Evolutionary conservation across 225 moss, liverwort and hornwort genomes (phyloP), one percentile per base, ranked within the genome.

Genomic region (Ulota crispa): DNA sequence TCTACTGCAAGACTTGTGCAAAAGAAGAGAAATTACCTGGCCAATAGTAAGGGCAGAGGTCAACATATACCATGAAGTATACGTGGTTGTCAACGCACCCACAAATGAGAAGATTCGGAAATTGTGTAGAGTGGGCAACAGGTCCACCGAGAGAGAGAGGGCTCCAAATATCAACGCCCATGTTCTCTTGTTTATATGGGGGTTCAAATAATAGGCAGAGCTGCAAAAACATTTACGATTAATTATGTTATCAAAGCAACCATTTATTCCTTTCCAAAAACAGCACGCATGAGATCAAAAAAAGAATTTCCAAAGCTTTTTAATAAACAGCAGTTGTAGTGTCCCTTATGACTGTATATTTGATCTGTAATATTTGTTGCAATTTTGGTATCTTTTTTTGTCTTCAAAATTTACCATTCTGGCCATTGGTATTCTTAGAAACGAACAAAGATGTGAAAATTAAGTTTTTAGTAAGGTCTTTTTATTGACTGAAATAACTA

Each of bases 31-130:
- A 37, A 9, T 47, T 81, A 92, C 92, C 90, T 90, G 88, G 31
- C 92, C 92, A n/a, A 69, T 73, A 20, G 54, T 0, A 20, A 90
- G 14, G 59, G 92, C 83, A 13, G 87, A 9, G 47, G 1, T 54
- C 73, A 90, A 52, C 83, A 92, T 92, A 76, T 87, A 92, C 92
- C 92, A 92, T 55, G 92, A 85, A 54, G 92, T 92, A 53, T 92
- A 92, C 1, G 92, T 87, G 9, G 92, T 92, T 39, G 92, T 92
- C 62, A 92, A 54, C 7, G 50, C 88, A 20, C 92, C 92, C 50
- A 90, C 41, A 36, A 92, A 83, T 1, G 92, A 90, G 73, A 88
- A 92, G 34, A 92, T 0, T n/a, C 92, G 85, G 9, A 92, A 92
- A 69, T 92, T 92, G 77, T 92, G 90, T 16, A 92, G 52, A 12